Evolutionary conservation across 768 basidiomycete genomes (phyloP), one percentile per base, ranked within the genome.

Genomic region (Termitomyces sp.): DNA sequence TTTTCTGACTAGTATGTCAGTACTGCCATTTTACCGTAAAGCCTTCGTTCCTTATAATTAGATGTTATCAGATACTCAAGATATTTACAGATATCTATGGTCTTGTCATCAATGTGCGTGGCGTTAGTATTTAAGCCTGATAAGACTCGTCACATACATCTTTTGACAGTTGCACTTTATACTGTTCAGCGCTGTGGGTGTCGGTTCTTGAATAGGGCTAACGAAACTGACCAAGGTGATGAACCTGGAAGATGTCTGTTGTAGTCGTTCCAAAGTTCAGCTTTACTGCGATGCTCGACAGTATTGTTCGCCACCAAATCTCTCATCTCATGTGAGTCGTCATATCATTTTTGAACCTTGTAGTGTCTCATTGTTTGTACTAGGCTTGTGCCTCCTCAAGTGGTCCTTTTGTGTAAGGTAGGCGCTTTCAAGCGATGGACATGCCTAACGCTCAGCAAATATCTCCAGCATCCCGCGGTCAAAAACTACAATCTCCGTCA

Each of bases 221-320:
- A n/a, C 23, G 16, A 40, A 42, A 5, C 31, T 34, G 32, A 40
- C 23, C 9, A 45, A 23, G 23, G 6, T 8, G 29, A 29, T 32
- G 1, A 21, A 27, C 17, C 23, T 23, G 37, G 11, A 58, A 81
- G 77, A 75, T 83, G 61, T 74, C 80, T 0, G 40, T 87, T 25
- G 84, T 88, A 11, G 74, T 87, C 12, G 69, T 87, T 12, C 79
- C 83, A 5, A 86, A 79, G 60, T 89, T 88, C 66, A 83, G 76
- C 59, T 86, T 86, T 51, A 71, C 74, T 25, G 77, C 75, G n/a
- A 82, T 86, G 73, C 75, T 89, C 19, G 73, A 79, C 44, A 86
- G 83, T 69, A 83, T 89, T 32, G 72, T 77, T 31, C 77, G 75
- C 19, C 77, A 88, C 69, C 75, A 72, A 37, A 83, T 88, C 58